Percentiles rank a stretch among this genome's conserved stretches.
Evolutionary conservation across 495 filamentous ascomycete genomes (phyloP).

Genomic region (Annulohypoxylon bovei): DNA sequence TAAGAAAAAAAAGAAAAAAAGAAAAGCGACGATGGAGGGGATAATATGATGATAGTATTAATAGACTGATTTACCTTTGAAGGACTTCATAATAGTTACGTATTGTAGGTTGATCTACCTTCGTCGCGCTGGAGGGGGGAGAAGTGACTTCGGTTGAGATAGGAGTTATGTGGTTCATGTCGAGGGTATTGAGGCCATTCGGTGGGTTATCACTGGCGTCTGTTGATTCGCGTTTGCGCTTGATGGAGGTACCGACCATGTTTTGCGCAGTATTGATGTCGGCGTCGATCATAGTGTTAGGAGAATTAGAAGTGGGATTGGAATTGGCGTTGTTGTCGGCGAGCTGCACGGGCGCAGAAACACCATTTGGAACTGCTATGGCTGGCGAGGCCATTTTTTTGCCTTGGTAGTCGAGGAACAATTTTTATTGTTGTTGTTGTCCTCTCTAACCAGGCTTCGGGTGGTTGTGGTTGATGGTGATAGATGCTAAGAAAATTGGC

Average conservation of each 20-base stretch:
- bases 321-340: conserved; percentile 17
- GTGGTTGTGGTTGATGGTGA: conserved; percentile 29
- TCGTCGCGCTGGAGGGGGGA: conserved; percentile 19
- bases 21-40: neutral
- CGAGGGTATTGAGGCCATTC: conserved; percentile 31
- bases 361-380: conserved; percentile 55
- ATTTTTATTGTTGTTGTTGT: conserved; percentile 16
- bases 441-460: conserved; percentile 1
- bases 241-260: conserved; percentile 53
- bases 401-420: conserved; percentile 11
- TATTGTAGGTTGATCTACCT: conserved; percentile 42
- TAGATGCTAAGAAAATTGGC: conserved; percentile 37
- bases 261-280: conserved; percentile 52
- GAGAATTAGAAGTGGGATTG: conserved; percentile 15
- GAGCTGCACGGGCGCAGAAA: conserved; percentile 43
- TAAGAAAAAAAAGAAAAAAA: neutral
- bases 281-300: conserved; percentile 13
- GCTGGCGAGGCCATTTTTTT: conserved; percentile 55
- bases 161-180: conserved; percentile 22
- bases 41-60: neutral
- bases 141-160: conserved; percentile 4
- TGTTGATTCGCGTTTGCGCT: conserved; percentile 65
- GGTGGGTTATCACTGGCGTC: conserved; percentile 49
- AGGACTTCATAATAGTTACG: conserved; percentile 56
- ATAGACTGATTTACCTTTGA: conserved; percentile 44